Percentiles rank a stretch among this genome's conserved stretches.
phyloP scores from a whole-genome alignment of 2,329 filamentous ascomycete species.

The Sphaerostilbella broomeana region DNA sequence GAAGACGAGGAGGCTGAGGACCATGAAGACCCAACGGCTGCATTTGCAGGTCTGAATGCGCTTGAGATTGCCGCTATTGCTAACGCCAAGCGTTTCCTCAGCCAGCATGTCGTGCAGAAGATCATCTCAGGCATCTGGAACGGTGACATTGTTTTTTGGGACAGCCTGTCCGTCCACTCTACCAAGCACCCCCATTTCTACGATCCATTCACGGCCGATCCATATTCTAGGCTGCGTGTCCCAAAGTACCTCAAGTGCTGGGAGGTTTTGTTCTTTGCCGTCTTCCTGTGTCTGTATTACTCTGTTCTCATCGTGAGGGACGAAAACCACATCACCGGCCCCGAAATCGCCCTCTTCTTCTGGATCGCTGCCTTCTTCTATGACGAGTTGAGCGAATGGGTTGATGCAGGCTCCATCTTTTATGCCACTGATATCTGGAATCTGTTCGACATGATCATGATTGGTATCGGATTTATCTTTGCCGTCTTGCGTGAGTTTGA shows the following conservation, averaged over 20 bases:
- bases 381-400: slow-evolving; percentile 78
- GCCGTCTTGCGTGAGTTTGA: slow-evolving; percentile 60
- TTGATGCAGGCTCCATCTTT: slow-evolving; percentile 79
- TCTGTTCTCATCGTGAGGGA: slow-evolving; percentile 73
- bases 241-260: slow-evolving; percentile 80
- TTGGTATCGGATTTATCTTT: slow-evolving; percentile 65
- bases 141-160: slow-evolving; percentile 84
- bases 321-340: slow-evolving; percentile 55
- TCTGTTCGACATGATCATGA: slow-evolving; percentile 66
- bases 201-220: slow-evolving; percentile 59
- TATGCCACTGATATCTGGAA: slow-evolving; percentile 82
- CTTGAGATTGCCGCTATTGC: slow-evolving; percentile 80
- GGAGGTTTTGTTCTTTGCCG: slow-evolving; percentile 73
- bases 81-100: slow-evolving; percentile 77
- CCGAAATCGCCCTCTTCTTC: slow-evolving; percentile 70
- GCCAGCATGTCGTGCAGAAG: slow-evolving; percentile 72
- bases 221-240: slow-evolving; percentile 68
- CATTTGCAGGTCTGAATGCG: slow-evolving; percentile 75
- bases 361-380: slow-evolving; percentile 87
- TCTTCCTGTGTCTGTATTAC: slow-evolving; percentile 77
- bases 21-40: slow-evolving; percentile 57
- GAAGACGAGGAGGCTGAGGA: slow-evolving; percentile 32
- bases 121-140: slow-evolving; percentile 81
- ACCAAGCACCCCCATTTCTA: slow-evolving; percentile 73
- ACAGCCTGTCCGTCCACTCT: slow-evolving; percentile 64